These are phyloP conservation scores for Penicillium egyptiacum DNA, from an alignment of 495 filamentous ascomycete genomes.

Conservation along the genomic window DNA sequence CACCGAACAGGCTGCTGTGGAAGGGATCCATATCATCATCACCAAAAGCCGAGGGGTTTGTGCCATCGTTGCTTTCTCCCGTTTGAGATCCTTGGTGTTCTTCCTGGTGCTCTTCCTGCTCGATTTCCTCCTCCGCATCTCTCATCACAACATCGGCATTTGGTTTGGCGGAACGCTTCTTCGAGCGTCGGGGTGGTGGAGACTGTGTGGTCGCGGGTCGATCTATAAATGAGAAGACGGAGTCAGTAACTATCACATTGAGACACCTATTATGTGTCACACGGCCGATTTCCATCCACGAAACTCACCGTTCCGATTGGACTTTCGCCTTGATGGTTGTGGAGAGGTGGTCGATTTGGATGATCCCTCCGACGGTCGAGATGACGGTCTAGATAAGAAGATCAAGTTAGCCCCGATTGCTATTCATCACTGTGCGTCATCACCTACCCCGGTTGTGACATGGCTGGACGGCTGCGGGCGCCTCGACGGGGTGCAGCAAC, in stretches of 20 bases:
- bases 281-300: neutral
- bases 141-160: conserved; percentile 53
- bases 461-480: conserved; percentile 65
- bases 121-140: conserved; percentile 47
- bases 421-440: neutral
- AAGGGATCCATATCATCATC: conserved; percentile 80
- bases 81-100: conserved; percentile 44
- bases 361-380: conserved; percentile 43
- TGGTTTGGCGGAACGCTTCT: conserved; percentile 58
- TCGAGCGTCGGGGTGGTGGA: conserved; percentile 43
- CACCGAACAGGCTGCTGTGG: conserved; percentile 67
- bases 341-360: conserved; percentile 42
- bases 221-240: conserved; percentile 22
- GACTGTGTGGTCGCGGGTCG: conserved; percentile 37
- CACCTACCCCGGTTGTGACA: conserved; percentile 81
- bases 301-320: conserved; percentile 53
- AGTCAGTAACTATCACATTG: neutral
- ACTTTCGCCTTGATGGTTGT: conserved; percentile 64
- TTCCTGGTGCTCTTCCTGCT: conserved; percentile 38
- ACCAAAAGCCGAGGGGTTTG: conserved; percentile 51
- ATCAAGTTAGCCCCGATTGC: conserved; percentile 5
- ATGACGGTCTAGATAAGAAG: conserved; percentile 40
- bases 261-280: neutral
- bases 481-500: conserved; percentile 53
- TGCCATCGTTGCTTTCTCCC: conserved; percentile 62